These are phyloP conservation scores for Coleophoma crateriformis DNA, from an alignment of 2,329 filamentous ascomycete species.

Conservation along the genomic window DNA sequence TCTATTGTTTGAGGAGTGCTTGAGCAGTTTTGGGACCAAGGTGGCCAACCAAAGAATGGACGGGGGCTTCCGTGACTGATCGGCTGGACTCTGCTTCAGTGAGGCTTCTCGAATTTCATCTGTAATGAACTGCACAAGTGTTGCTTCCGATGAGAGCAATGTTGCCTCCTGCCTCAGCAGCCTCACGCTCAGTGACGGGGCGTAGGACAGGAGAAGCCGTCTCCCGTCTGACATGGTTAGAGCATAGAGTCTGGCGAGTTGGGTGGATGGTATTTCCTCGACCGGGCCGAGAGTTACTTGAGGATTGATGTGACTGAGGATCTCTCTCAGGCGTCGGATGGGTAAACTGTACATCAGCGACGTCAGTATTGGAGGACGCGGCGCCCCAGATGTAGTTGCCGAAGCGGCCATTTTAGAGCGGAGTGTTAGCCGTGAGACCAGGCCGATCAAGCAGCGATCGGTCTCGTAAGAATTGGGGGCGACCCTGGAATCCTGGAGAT, in stretches of 20 bases:
- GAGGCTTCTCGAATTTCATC: constrained; percentile 5
- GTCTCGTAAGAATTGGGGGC: no score
- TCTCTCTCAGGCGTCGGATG: constrained; percentile 22
- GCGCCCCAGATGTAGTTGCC: constrained; percentile 12
- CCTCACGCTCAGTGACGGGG: constrained; percentile 20
- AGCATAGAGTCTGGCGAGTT: constrained; percentile 23
- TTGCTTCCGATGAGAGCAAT: constrained; percentile 23
- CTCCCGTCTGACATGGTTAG: constrained; percentile 24
- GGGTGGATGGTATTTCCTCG: constrained; percentile 23
- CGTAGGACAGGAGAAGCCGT: constrained; percentile 21
- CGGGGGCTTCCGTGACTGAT: neutral
- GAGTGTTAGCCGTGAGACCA: neutral
- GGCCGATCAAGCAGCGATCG: neutral
- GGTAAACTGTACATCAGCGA: constrained; percentile 25
- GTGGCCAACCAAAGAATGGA: constrained; percentile 2
- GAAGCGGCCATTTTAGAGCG: neutral
- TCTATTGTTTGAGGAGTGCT: constrained; percentile 22
- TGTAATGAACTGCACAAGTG: constrained; percentile 19
- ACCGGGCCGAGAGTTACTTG: constrained; percentile 18
- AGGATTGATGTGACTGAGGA: constrained; percentile 20
- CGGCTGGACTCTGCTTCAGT: neutral
- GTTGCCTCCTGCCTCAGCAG: constrained; percentile 24
- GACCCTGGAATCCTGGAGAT: neutral
- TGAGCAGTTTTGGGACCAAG: constrained; percentile 23
- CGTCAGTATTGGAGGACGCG: constrained; percentile 16